phyloP scores from a whole-genome alignment of 2,329 filamentous ascomycete species.

The Colletotrichum filicis region DNA sequence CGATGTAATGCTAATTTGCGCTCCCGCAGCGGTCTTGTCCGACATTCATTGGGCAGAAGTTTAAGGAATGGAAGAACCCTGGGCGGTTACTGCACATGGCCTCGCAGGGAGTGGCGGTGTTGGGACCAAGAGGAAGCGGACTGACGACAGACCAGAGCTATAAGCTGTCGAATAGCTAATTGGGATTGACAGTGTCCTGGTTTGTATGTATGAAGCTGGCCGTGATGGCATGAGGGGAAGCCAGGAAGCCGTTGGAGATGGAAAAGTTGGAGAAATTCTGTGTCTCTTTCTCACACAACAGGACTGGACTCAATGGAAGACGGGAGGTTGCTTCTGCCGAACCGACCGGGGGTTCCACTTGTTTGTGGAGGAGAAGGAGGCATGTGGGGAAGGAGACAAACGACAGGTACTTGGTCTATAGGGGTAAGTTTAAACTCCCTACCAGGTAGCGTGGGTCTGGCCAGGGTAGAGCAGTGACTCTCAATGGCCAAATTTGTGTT shows the following conservation, averaged over 20 bases:
- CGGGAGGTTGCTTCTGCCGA: neutral
- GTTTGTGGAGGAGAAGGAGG: neutral
- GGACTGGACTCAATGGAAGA: no score
- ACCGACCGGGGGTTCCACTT: neutral
- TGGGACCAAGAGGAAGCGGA: constrained; percentile 11
- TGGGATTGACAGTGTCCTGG: neutral
- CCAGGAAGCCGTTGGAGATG: constrained; percentile 24
- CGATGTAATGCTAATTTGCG: constrained; percentile 33
- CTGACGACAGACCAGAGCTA: constrained; percentile 11
- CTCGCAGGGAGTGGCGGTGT: constrained; percentile 18
- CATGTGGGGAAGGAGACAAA: neutral
- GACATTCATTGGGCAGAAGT: constrained; percentile 26
- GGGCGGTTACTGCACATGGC: constrained; percentile 26
- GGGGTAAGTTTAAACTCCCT: no score
- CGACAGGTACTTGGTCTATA: no score
- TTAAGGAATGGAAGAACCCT: constrained; percentile 14
- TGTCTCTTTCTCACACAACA: no score
- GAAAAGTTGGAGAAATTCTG: constrained; percentile 16
- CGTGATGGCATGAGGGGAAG: constrained; percentile 27
- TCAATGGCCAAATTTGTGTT: no score
- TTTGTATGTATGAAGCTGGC: constrained; percentile 20
- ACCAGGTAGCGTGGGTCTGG: no score
- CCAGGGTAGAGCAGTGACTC: no score
- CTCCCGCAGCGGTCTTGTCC: constrained; percentile 30
- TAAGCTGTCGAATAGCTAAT: neutral